Conservation (phyloP, 1,284 basidiomycete species). For the Ganoderma lucidum region DNA sequence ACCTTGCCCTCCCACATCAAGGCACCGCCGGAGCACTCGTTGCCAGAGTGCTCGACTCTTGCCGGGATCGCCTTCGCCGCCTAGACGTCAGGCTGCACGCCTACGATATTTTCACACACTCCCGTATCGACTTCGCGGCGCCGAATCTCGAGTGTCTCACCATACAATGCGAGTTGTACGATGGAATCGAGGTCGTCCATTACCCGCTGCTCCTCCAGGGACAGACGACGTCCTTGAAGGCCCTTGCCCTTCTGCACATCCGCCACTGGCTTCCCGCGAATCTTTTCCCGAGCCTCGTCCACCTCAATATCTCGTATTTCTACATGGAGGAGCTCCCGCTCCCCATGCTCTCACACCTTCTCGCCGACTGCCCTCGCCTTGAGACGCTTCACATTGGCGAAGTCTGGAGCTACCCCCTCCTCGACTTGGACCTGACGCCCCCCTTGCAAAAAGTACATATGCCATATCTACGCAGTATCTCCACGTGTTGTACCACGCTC, state of each 20-base stretch:
- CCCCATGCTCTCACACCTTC: conserved; percentile 17
- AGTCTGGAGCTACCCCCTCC: conserved; percentile 20
- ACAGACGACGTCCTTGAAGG: conserved; percentile 15
- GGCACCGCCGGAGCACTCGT: conserved; percentile 4
- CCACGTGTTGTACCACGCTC: conserved; percentile 18
- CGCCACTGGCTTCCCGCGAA: conserved; percentile 25
- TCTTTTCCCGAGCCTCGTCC: conserved; percentile 20
- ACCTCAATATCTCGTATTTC: conserved; percentile 26
- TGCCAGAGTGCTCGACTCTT: conserved; percentile 5
- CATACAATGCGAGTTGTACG: conserved; percentile 20
- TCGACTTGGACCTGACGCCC: conserved; percentile 17
- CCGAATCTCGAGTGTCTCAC: conserved; percentile 21
- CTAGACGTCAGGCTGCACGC: conserved; percentile 21
- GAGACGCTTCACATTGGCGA: conserved; percentile 19
- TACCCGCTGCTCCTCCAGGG: conserved; percentile 18
- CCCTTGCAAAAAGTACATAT: conserved; percentile 13
- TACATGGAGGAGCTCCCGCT: conserved; percentile 24
- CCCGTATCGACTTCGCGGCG: conserved; percentile 19
- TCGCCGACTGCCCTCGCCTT: conserved; percentile 16
- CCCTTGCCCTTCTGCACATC: conserved; percentile 20
- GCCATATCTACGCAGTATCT: conserved; percentile 16
- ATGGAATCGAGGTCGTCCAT: not conserved
- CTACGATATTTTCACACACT: conserved; percentile 17
- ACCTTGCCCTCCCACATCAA: conserved; percentile 9
- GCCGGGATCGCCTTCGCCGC: conserved; percentile 15